These are phyloP conservation scores for Porphyrellus cyaneotinctus DNA, from an alignment of 768 basidiomycete species.

Conservation along the genomic window DNA sequence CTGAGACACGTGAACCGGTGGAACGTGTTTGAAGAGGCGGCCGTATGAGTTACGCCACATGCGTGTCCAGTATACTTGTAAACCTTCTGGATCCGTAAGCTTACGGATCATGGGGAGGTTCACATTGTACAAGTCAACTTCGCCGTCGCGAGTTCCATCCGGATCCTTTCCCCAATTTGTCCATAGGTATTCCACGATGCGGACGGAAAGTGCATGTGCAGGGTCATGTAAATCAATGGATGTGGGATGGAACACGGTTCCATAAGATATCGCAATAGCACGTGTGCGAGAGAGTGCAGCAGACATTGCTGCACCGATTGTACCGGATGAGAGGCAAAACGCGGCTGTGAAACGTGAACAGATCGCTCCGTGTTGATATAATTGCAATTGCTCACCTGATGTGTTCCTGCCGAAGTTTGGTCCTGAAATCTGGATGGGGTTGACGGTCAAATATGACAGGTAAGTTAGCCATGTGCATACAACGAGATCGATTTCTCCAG, in stretches of 20 bases:
- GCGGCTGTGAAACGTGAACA: slow-evolving; percentile 49
- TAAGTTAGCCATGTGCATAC: slow-evolving; percentile 37
- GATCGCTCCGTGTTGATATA: not conserved
- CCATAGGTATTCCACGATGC: slow-evolving; percentile 75
- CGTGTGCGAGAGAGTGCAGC: slow-evolving; percentile 66
- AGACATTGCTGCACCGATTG: slow-evolving; percentile 86
- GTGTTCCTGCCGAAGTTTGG: slow-evolving; percentile 85
- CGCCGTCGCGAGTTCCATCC: slow-evolving; percentile 50
- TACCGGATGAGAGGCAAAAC: slow-evolving; percentile 87
- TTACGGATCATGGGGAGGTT: slow-evolving; percentile 81
- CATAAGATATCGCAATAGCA: slow-evolving; percentile 87
- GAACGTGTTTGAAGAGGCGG: slow-evolving; percentile 61
- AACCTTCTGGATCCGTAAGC: slow-evolving; percentile 53
- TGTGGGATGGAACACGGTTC: slow-evolving; percentile 68
- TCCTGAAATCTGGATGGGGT: slow-evolving; percentile 61
- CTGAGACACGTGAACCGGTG: slow-evolving; percentile 17
- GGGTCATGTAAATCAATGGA: slow-evolving; percentile 56
- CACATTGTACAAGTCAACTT: slow-evolving; percentile 80
- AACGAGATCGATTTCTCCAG: slow-evolving; percentile 84
- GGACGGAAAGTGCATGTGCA: slow-evolving; percentile 64
- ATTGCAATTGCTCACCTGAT: slow-evolving; percentile 47
- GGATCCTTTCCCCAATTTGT: slow-evolving; percentile 77
- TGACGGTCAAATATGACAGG: not conserved
- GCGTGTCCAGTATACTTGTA: slow-evolving; percentile 73
- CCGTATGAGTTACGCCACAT: slow-evolving; percentile 88